Base-by-base conservation (phyloP, 2,329 filamentous ascomycete genomes). In the Microdochium trichocladiopsis region DNA sequence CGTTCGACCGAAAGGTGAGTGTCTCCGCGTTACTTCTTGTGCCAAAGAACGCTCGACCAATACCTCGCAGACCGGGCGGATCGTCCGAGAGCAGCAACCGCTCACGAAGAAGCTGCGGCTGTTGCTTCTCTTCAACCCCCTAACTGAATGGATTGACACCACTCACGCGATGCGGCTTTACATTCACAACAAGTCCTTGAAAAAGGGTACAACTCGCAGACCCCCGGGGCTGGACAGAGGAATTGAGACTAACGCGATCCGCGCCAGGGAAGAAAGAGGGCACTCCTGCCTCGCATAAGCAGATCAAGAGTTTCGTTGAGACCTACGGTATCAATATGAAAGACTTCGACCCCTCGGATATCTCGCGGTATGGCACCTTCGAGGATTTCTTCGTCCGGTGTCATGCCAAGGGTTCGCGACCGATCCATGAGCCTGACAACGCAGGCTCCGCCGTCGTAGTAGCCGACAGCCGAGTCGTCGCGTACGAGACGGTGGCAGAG, bases 71-170 rank as follows among this genome's bases (percentile, higher is more conserved):
- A 69, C 64, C 1, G 66, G 67, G 11, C 53, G 61, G 53, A 58
- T 64, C 23, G 64, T 64, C 51, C 67, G 69, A 22, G 69, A 75
- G 54, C 63, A 72, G 52, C 65, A 72, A 51, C 61, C 68, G 0
- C 58, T 73, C 21, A 58, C 59, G 52, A 70, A 73, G 58, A 73
- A 73, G 50, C 21, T 72, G 18, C 72, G 71, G 53, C 58, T 74
- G 4, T 56, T 72, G 3, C 23, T 73, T 0, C 62, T 74, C 8
- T 73, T 73, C 61, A 74, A 72, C 51, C 69, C 66, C 2, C 45
- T 68, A 1, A 66, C 59, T 6, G 70, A 71, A 61, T 73, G 68
- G 70, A 61, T 73, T 31, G 67, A 71, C 54, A 62, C 56, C 3
- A 72, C 68, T 0, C 64, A 68, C 51, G 52, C 58, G 8, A 63